Percentiles rank a stretch among this genome's conserved stretches.
phyloP scores from a whole-genome alignment of 78 protist species.

The Guillardia theta region DNA sequence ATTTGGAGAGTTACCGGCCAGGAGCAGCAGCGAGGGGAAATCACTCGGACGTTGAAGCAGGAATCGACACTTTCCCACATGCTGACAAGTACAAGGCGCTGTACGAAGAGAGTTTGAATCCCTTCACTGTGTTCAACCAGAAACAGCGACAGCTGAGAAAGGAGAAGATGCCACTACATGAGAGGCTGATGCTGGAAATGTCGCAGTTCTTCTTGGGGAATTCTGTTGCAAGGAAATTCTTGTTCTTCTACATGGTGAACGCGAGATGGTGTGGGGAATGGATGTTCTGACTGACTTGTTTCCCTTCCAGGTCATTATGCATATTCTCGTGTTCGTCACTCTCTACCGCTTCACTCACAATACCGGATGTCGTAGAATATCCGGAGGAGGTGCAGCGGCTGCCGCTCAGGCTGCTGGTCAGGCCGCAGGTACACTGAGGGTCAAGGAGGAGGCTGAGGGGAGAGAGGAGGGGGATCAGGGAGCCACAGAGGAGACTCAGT shows the following conservation, averaged over 20 bases:
- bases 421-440: not conserved
- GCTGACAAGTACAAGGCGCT: conserved; percentile 21
- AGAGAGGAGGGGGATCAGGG: not conserved
- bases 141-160: not conserved
- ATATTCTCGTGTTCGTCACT: conserved; percentile 63
- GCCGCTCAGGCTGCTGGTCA: not conserved
- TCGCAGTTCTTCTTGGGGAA: conserved; percentile 65
- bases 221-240: conserved; percentile 60
- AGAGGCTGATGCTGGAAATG: not conserved
- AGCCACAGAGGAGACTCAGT: not conserved
- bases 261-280: not conserved
- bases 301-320: conserved; percentile 41
- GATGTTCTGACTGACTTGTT: not conserved
- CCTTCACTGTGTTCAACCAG: conserved; percentile 70
- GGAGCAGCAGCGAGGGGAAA: not conserved
- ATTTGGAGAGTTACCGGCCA: conserved; percentile 67
- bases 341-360: conserved; percentile 48
- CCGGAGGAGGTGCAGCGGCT: not conserved
- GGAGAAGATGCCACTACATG: not conserved
- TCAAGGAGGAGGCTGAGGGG: not conserved
- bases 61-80: not conserved
- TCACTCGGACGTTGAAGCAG: conserved; percentile 42
- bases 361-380: not conserved
- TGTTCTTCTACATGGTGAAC: conserved; percentile 62
- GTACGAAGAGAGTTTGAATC: conserved; percentile 80